These are phyloP conservation scores for Beta macrorhiza DNA, from an alignment of 179 eudicot species.

Conservation along the genomic window DNA sequence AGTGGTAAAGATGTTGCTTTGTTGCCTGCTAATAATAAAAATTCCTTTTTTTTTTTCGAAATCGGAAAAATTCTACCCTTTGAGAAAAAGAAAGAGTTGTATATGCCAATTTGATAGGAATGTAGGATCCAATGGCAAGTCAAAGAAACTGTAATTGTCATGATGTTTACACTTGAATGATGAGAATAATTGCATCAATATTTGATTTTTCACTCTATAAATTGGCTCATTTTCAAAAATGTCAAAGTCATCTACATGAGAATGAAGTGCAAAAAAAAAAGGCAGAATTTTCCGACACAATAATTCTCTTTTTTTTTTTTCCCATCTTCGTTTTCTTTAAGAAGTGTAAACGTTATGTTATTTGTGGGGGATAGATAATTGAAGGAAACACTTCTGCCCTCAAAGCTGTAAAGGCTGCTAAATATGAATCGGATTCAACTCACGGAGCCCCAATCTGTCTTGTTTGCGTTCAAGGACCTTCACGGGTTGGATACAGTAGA, in stretches of 20 bases:
- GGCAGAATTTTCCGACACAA: conserved; percentile 6
- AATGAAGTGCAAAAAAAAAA: conserved; percentile 1
- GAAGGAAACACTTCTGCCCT: background rate
- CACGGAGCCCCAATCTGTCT: background rate
- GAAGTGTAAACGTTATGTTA: background rate
- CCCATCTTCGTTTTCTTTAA: background rate
- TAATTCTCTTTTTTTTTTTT: background rate
- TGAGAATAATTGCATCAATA: background rate
- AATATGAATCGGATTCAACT: background rate
- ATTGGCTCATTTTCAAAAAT: background rate
- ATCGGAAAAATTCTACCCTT: background rate
- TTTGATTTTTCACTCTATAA: background rate
- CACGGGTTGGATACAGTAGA: background rate
- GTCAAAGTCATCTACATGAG: conserved; percentile 8
- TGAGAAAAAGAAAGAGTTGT: too few relatives aligned
- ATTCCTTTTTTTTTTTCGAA: background rate
- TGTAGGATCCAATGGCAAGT: conserved; percentile 28
- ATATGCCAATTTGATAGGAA: background rate
- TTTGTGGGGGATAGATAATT: conserved; percentile 4
- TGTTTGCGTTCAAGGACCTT: background rate
- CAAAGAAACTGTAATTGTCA: conserved; percentile 24
- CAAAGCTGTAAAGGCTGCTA: background rate
- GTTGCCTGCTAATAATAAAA: conserved; percentile 1
- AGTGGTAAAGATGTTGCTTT: conserved; percentile 5
- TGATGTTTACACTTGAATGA: conserved; percentile 17